Base-by-base conservation (phyloP, 2,329 filamentous ascomycete genomes). In the Ustulina deusta region DNA sequence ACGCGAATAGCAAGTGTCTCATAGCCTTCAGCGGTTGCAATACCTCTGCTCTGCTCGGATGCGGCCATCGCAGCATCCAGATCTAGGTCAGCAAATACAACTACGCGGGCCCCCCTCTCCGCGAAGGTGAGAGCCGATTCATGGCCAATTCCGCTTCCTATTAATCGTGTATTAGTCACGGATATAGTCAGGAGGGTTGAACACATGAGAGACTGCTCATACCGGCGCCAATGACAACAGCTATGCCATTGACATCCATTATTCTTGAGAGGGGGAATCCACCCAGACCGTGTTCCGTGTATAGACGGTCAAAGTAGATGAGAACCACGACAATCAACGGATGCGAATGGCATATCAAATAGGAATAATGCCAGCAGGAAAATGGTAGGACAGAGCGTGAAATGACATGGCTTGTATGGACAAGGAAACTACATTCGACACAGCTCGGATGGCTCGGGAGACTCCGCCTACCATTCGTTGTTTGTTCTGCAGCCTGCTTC, bases 61-160 rank as follows among this genome's bases (percentile, higher is more conserved):
- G 34, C 71, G 6, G 61, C 42, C 0, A 34, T 29, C 0, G 65
- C 70, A 20, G 70, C 62, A 22, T 62, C 40, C 4, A 69, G 3
- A 9, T n/a, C 57, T 17, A 52, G 60, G 36, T 72, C 70, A 5
- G 70, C 70, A 22, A 72, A 73, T 2, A 69, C 36, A 2, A 71
- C 70, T 0, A 63, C 71, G 55, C 61, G 66, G 7, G 65, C 66
- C n/a, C 70, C 66, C 17, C 69, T 69, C 34, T 72, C 71, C 3
- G 71, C 71, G 36, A 72, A 71, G 0, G 20, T 49, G 25, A 72
- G 42, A 9, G 65, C 70, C 4, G 62, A 55, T 42, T 72, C 70
- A 6, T 57, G 63, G 25, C 71, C 71, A 27, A 72, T 71, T 0
- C 70, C 68, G 36, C 70, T 72, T 2, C 68, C 68, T 71, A 22